Evolutionary conservation across 306 rosid genomes (phyloP), one percentile per base, ranked within the genome.

Genomic region (Trichosanthes truncata): DNA sequence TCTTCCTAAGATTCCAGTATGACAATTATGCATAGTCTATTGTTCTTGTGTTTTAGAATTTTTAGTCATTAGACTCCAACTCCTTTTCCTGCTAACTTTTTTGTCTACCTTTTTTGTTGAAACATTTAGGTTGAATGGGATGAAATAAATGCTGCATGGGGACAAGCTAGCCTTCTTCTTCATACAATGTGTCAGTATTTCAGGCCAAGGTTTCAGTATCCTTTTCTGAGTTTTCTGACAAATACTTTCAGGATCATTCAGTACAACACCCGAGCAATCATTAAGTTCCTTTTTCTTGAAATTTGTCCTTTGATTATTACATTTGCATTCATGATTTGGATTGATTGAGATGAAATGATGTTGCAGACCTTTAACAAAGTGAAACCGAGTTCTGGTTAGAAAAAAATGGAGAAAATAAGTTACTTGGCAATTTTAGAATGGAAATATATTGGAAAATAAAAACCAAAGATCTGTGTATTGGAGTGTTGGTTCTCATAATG

Each of bases 61-160:
- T 76, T 17, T 72, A 80, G 79, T 80, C 21, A 79, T 84, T 59
- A 60, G 52, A 12, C 10, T 46, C 6, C 4, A 43, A 23, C 5
- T 23, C 2, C 5, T 71, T 68, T 49, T 81, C 84, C 57, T 84
- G 29, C 81, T 83, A 68, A 67, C 53, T 68, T 12, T 82, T 43
- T 45, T 79, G 43, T 40, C 35, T n/a, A n/a, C n/a, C 53, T 68
- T 12, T 82, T 43, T 45, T 79, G 43, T 40, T 35, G 81, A 79
- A 86, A 82, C 74, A 20, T 72, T 38, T 85, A 93, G 99, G 97
- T 95, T 63, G 99, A 91, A 82, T 95, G 97, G 99, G 97, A 95
- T 52, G 99, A 95, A 89, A 95, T 95, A 80, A 95, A 95, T 85
- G 99, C 99, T 85, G 99, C 99, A 49, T 95, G 99, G 99, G 99